A percentile compares a stretch with the other conserved stretches of the same genome.
phyloP scores from a whole-genome alignment of 768 basidiomycete species.

The Naematelia encephala region DNA sequence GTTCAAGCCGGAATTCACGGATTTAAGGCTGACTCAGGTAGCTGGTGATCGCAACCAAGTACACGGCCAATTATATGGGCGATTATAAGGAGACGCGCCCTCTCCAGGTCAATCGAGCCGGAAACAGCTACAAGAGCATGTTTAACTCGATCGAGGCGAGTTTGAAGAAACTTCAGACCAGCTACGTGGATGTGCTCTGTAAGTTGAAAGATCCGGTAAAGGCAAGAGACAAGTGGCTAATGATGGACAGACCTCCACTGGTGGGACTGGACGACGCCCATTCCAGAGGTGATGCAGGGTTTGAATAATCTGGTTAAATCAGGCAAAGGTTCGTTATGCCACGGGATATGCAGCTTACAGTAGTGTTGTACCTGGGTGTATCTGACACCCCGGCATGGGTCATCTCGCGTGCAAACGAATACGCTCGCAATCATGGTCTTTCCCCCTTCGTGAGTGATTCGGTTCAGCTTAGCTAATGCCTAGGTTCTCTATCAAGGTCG shows the following conservation, averaged over 20 bases:
- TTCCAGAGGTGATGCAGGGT: slow-evolving; percentile 61
- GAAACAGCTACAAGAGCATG: slow-evolving; percentile 57
- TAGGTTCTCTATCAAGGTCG: slow-evolving; percentile 17
- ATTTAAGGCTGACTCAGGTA: slow-evolving; percentile 8
- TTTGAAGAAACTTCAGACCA: slow-evolving; percentile 28
- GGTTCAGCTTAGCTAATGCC: not conserved
- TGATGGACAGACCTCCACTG: slow-evolving; percentile 24
- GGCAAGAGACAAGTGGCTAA: not conserved
- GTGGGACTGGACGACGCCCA: slow-evolving; percentile 58
- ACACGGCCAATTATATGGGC: slow-evolving; percentile 14
- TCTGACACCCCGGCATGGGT: slow-evolving; percentile 41
- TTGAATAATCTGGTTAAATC: slow-evolving; percentile 58
- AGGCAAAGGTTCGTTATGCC: slow-evolving; percentile 50
- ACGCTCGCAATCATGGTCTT: slow-evolving; percentile 56
- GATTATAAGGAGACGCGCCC: slow-evolving; percentile 6
- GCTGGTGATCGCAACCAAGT: slow-evolving; percentile 54
- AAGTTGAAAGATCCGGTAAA: not conserved
- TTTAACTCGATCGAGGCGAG: slow-evolving; percentile 25
- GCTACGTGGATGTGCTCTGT: slow-evolving; percentile 36
- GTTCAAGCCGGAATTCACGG: slow-evolving; percentile 8
- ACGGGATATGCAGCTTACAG: not conserved
- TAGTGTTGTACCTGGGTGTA: slow-evolving; percentile 34
- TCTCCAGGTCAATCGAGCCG: slow-evolving; percentile 41
- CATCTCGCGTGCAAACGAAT: slow-evolving; percentile 52
- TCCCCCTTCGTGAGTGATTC: slow-evolving; percentile 54